Conservation (phyloP, 495 filamentous ascomycete genomes). For the Rusavskia elegans region DNA sequence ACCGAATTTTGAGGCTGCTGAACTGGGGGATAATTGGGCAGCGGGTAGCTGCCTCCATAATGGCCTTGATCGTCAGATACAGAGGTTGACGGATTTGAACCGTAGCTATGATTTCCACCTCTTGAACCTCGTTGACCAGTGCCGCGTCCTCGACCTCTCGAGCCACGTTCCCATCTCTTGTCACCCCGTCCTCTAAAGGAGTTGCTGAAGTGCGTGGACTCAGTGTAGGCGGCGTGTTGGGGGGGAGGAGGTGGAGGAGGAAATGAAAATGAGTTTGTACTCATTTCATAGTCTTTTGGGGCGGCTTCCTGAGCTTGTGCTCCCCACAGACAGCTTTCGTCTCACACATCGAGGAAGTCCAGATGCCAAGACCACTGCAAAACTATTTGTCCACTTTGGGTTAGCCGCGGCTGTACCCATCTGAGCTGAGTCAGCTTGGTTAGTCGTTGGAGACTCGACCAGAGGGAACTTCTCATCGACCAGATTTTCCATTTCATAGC, state of each 20-base stretch:
- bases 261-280: conserved; percentile 17
- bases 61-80: neutral
- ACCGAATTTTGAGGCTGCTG: conserved; percentile 9
- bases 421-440: too few species aligned
- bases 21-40: conserved; percentile 8
- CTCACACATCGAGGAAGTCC: neutral
- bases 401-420: too few species aligned
- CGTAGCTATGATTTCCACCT: conserved; percentile 4
- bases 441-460: too few species aligned
- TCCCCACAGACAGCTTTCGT: too few species aligned
- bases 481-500: neutral
- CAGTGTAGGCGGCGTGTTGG: conserved; percentile 12
- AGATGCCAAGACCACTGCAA: too few species aligned
- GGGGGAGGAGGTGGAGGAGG: conserved; percentile 22
- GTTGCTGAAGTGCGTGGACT: neutral
- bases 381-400: too few species aligned
- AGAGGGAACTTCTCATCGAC: too few species aligned
- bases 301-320: too few species aligned
- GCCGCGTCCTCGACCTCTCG: conserved; percentile 35
- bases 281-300: neutral
- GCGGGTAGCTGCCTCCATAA: conserved; percentile 2
- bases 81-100: neutral
- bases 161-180: conserved; percentile 31
- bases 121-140: conserved; percentile 27
- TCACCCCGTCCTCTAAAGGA: conserved; percentile 11